Evolutionary conservation across 345 rosid genomes (phyloP), one percentile per base, ranked within the genome.

Genomic region (Citrus australasica): DNA sequence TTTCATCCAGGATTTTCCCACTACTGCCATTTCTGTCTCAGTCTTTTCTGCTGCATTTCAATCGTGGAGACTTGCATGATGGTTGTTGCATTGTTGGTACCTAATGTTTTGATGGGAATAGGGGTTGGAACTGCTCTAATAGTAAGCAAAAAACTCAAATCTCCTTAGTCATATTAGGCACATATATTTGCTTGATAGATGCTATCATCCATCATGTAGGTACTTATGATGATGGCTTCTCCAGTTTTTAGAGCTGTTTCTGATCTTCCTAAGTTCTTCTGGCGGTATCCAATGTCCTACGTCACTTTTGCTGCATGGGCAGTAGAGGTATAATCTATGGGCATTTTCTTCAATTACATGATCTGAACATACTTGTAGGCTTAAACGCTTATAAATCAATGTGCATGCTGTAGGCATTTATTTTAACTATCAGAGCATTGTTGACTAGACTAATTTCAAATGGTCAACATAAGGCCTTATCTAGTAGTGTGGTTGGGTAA

Each of bases 301-400:
- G 61, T 88, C 81, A 86, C 83, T 74, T 88, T 70, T 38, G 84
- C 86, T 24, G 5, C 85, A 22, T 81, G 90, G 90, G 87, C 86
- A 22, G 40, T 81, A 4, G 78, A 88, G 90, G 90, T 87, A 80
- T 7, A 32, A 28, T 13, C 7, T 46, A 7, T 10, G 4, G 2
- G 6, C n/a, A 40, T 68, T 21, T 21, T 8, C 37, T 66, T 32
- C 24, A 66, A 6, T 30, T 32, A 3, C 42, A 33, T 32, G n/a
- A 17, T 65, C 27, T 7, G 2, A 35, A 16, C 22, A 35, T 22
- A 33, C 27, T 17, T 17, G 25, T 61, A 25, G 65, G 19, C 13
- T 40, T 40, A 40, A 40, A 40, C 13, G 13, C 46, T 9, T 40
- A 2, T 40, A 40, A 40, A 40, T 40, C 46, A 40, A 40, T 40